A percentile compares a stretch with the other conserved stretches of the same genome.
phyloP scores from a whole-genome alignment of 129 eudicot genomes.

The Calendula officinalis region DNA sequence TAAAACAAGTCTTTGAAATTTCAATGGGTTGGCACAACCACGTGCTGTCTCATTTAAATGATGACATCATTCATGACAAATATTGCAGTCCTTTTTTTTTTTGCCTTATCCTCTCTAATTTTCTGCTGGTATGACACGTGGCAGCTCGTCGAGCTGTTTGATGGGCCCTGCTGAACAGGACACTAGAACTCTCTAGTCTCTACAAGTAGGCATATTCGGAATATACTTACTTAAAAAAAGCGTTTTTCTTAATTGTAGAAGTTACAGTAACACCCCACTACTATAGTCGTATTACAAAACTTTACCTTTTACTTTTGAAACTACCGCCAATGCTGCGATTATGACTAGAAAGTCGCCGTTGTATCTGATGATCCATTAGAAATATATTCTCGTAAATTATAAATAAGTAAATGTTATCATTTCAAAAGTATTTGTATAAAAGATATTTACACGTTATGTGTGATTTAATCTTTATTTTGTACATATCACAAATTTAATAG shows the following conservation, averaged over 20 bases:
- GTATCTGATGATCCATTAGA: too few species aligned
- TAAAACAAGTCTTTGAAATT: conserved; percentile 11
- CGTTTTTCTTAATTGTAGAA: not conserved
- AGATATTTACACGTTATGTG: too few species aligned
- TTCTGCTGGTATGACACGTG: conserved; percentile 29
- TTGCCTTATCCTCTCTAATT: too few species aligned
- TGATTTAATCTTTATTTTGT: too few species aligned
- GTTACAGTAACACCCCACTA: not conserved
- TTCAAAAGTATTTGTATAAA: too few species aligned
- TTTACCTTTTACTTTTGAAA: not conserved
- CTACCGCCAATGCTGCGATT: not conserved
- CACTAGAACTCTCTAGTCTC: conserved; percentile 2
- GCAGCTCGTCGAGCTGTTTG: conserved; percentile 18
- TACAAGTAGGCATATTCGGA: conserved; percentile 7
- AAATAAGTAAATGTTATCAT: too few species aligned
- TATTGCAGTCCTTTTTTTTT: too few species aligned
- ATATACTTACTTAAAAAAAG: conserved; percentile 14
- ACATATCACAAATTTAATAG: too few species aligned
- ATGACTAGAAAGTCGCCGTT: not conserved
- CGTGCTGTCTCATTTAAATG: conserved; percentile 21
- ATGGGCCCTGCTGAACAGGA: not conserved
- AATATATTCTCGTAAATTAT: too few species aligned
- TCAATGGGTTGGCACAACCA: conserved; percentile 33
- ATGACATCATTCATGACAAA: conserved; percentile 34
- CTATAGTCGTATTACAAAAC: not conserved